Evolutionary conservation across 1,284 basidiomycete genomes (phyloP), one percentile per base, ranked within the genome.

Genomic region (Porogramme epimiltina): DNA sequence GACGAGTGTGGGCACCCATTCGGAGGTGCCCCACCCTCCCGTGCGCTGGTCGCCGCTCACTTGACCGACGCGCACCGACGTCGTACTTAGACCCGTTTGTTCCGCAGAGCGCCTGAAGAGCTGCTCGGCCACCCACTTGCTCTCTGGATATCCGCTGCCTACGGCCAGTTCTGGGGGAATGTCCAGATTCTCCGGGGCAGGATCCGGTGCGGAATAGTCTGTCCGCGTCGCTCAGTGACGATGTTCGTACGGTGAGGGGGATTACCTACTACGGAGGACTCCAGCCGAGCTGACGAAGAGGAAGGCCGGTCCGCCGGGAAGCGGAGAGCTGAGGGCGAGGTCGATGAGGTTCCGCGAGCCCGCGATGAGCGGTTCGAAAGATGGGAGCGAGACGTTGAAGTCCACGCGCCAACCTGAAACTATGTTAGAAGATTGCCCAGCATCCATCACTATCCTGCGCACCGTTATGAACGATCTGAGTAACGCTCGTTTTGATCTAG

Each of bases 311-410:
- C n/a, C n/a, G n/a, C n/a, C n/a, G 13, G n/a, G 3, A 16, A 18
- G 6, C 8, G 20, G 3, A 15, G 23, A 24, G 11, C 25, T 8
- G n/a, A 42, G 25, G 0, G 42, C 42, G 28, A 79, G 62, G 49
- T 78, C 69, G 33, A 78, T 58, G n/a, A 79, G 62, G 47, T 69
- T 59, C 5, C 73, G 67, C 2, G 70, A 63, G 25, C 71, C 73
- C 15, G 45, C 42, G 15, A 80, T 63, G 44, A 66, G 66, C 1
- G 67, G 40, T 55, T 72, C 66, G 55, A 70, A 69, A 10, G 66
- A 62, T 23, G 60, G 33, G 9, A 46, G 10, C 8, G 34, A 10
- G 25, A 31, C 5, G 31, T 19, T 39, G 19, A 45, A 52, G 5
- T 44, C 25, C 4, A 44, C 42, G 5, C 8, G 4, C 42, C 42